Base-by-base conservation (phyloP, 2,329 filamentous ascomycete genomes). In the Neonectria coccinea region DNA sequence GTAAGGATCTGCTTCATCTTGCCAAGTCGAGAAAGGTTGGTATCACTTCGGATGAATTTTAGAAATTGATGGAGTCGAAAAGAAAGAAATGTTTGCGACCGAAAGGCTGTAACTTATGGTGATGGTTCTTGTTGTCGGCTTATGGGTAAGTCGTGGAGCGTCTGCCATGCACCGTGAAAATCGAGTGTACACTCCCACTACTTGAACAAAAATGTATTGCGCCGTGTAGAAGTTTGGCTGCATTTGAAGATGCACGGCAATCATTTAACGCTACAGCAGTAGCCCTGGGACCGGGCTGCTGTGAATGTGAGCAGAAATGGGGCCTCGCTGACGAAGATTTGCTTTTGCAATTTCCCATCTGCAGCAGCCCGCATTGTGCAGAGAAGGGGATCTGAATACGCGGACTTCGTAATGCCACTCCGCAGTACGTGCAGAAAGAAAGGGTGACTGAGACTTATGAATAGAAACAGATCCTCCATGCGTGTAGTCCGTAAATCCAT, bases 21-120 rank as follows among this genome's bases (percentile, higher is more conserved):
- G 88, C 88, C 11, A 82, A 84, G 66, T 80, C 83, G 63, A 83
- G 82, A 64, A 82, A 82, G 1, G 74, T 91, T 33, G 89, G 89
- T 0, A 42, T 71, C 16, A 74, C 65, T 14, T 52, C 57, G 0
- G 71, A 73, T 3, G 70, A 73, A 14, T 74, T 74, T n/a, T 74
- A 39, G 22, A 20, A 25, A 22, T 27, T 9, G 31, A 36, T 45
- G 25, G 6, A 33, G 7, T 20, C 20, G 20, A 20, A 20, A 20
- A 47, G n/a, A 55, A 63, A 12, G 22, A 56, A 14, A 47, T 20
- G 20, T 20, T 3, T 20, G 20, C 20, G 20, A 20, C 20, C 14
- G 33, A 5, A 36, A 36, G 33, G 33, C 33, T 36, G 29, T 36
- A 5, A 20, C 16, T 5, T 9, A 16, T 9, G 6, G 33, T 16